These are phyloP conservation scores for Capsella bursapastoris DNA, from an alignment of 345 rosid genomes.

Conservation along the genomic window DNA sequence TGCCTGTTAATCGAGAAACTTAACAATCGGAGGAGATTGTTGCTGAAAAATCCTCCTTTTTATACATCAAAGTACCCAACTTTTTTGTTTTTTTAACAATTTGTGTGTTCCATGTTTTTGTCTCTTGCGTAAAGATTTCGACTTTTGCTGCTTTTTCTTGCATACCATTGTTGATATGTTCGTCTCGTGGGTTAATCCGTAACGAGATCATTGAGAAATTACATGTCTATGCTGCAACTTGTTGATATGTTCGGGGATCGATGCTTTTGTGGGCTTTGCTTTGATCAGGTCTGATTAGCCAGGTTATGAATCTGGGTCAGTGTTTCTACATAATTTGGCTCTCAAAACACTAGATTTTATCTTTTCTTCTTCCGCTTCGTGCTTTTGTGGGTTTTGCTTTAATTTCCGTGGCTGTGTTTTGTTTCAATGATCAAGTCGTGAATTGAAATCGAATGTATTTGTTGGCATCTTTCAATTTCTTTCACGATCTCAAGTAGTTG, in stretches of 20 bases:
- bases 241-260: slow-evolving; percentile 41
- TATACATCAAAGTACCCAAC: slow-evolving; percentile 47
- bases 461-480: not conserved
- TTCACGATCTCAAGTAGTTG: slow-evolving; percentile 22
- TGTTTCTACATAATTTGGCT: slow-evolving; percentile 30
- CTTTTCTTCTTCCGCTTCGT: not conserved
- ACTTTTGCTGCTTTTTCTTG: slow-evolving; percentile 30
- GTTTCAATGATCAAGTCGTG: slow-evolving; percentile 38
- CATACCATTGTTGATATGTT: slow-evolving; percentile 42
- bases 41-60: slow-evolving; percentile 26
- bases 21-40: slow-evolving; percentile 37
- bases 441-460: slow-evolving; percentile 15
- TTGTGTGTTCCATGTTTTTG: slow-evolving; percentile 49
- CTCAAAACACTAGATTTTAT: slow-evolving; percentile 27
- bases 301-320: slow-evolving; percentile 38
- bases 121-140: slow-evolving; percentile 40
- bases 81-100: not conserved
- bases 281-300: slow-evolving; percentile 40
- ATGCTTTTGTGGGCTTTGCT: slow-evolving; percentile 35
- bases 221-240: slow-evolving; percentile 33
- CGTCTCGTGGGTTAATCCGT: slow-evolving; percentile 39
- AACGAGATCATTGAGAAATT: slow-evolving; percentile 48
- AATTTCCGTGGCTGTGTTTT: slow-evolving; percentile 34
- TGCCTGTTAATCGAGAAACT: slow-evolving; percentile 2
- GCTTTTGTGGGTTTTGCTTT: slow-evolving; percentile 41